These are phyloP conservation scores for Pseudozyma pruni DNA, from an alignment of 1,284 basidiomycete species.

Conservation along the genomic window DNA sequence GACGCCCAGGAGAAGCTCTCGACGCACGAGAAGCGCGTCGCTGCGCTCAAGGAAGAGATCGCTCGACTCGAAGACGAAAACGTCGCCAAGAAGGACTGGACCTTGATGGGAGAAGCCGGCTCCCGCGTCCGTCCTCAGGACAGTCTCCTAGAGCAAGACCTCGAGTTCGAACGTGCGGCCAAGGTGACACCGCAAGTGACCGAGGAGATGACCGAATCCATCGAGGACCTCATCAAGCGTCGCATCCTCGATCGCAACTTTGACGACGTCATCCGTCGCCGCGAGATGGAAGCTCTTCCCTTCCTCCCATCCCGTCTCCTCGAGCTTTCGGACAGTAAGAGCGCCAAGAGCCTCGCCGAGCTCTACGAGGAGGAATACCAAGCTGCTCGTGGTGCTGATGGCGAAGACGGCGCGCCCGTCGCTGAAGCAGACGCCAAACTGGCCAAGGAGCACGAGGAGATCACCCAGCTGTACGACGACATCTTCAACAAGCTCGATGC, in stretches of 20 bases:
- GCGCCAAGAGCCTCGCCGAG: slow-evolving; percentile 84
- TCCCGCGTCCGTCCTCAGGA: slow-evolving; percentile 86
- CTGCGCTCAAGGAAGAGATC: slow-evolving; percentile 72
- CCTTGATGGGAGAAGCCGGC: slow-evolving; percentile 88
- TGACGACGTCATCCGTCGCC: slow-evolving; percentile 88
- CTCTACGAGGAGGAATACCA: slow-evolving; percentile 95
- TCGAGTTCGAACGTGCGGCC: slow-evolving; percentile 90
- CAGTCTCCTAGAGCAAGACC: slow-evolving; percentile 89
- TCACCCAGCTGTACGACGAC: slow-evolving; percentile 83
- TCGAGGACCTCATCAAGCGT: slow-evolving; percentile 92
- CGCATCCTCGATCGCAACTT: slow-evolving; percentile 86
- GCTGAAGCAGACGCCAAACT: slow-evolving; percentile 90
- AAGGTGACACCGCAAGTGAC: slow-evolving; percentile 90
- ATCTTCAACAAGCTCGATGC: slow-evolving; percentile 92
- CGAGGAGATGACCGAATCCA: slow-evolving; percentile 81
- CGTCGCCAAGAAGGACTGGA: slow-evolving; percentile 81
- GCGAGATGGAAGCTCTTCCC: slow-evolving; percentile 75
- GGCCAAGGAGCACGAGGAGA: slow-evolving; percentile 85
- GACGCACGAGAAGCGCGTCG: slow-evolving; percentile 71
- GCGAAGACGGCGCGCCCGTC: slow-evolving; percentile 69
- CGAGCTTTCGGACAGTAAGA: slow-evolving; percentile 82
- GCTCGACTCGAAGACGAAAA: slow-evolving; percentile 72
- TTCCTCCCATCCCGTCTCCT: slow-evolving; percentile 90
- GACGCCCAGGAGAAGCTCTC: slow-evolving; percentile 66
- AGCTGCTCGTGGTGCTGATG: slow-evolving; percentile 71